These are phyloP conservation scores for Cystofilobasidium bisporidii DNA, from an alignment of 768 basidiomycete species.

Conservation along the genomic window DNA sequence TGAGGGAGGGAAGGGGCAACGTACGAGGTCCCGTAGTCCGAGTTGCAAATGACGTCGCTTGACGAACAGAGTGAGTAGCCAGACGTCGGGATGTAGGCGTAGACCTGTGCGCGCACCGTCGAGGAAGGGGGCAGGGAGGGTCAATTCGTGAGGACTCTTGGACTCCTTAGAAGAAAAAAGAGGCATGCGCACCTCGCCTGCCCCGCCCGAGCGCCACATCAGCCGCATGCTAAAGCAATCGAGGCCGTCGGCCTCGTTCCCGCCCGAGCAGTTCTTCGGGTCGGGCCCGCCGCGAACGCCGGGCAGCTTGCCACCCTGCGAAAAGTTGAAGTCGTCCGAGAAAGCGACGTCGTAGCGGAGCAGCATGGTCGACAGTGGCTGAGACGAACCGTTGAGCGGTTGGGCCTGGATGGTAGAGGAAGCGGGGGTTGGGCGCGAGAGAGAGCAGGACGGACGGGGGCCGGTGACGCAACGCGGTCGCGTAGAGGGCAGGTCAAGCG, in stretches of 20 bases:
- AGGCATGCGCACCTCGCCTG: slow-evolving; percentile 55
- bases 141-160: neutral
- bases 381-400: slow-evolving; percentile 54
- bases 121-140: neutral
- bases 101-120: neutral
- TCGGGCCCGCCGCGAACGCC: slow-evolving; percentile 62
- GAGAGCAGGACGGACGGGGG: neutral
- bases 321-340: slow-evolving; percentile 56
- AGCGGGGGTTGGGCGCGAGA: neutral
- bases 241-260: slow-evolving; percentile 52
- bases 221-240: slow-evolving; percentile 64
- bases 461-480: neutral
- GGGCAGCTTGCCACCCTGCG: slow-evolving; percentile 64
- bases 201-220: slow-evolving; percentile 63
- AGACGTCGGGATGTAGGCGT: slow-evolving; percentile 11
- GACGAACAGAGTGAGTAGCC: slow-evolving; percentile 15
- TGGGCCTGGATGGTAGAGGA: neutral
- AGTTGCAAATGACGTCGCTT: slow-evolving; percentile 11
- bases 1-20: too few species aligned
- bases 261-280: slow-evolving; percentile 59
- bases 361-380: slow-evolving; percentile 56
- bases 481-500: too few species aligned
- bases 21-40: slow-evolving; percentile 42
- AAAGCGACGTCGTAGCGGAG: slow-evolving; percentile 68
- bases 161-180: neutral